Base-by-base conservation (phyloP, 2,329 filamentous ascomycete species). In the Aspergillus terreus region DNA sequence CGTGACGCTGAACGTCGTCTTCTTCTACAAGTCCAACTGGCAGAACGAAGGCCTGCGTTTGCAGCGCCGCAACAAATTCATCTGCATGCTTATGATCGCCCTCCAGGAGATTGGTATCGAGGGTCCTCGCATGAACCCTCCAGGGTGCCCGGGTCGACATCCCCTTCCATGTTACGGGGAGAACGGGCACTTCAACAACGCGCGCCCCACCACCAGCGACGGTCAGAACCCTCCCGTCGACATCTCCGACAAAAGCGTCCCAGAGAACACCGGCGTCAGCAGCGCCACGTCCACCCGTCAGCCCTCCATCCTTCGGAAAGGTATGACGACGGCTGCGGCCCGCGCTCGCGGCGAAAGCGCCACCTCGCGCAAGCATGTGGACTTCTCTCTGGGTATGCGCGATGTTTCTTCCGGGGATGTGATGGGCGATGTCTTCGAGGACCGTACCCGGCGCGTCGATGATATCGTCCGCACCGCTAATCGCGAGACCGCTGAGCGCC, bases 1-100 rank as follows among this genome's bases (percentile, higher is more conserved):
- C 5, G 86, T 95, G 64, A 91, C 85, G 4, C 81, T 96, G 64
- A 96, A 96, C 71, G 84, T 97, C 51, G 86, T 96, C 64, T 96
- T 96, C 77, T 96, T 96, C 78, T 95, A 96, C 81, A 96, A 96
- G 71, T 90, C 87, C 53, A 96, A 92, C 70, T 96, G 88, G 82
- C 92, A 97, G 68, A 96, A 96, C 67, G 92, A 97, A 68, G 78
- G 95, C 42, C 79, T 96, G 21, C 91, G 92, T 74, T 81, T 97
- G 2, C 89, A 88, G 61, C 84, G 92, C 15, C 88, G 94, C 63
- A 96, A 96, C 78, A 94, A 92, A 67, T 96, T 97, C 71, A 91
- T 95, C 58, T 91, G 88, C 57, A 90, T 94, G 55, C 77, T 97
- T 64, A 95, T 96, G 87, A 78, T 88, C 35, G 84, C 89, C 50